Evolutionary conservation across 768 basidiomycete species (phyloP).

Genomic region (Termitomyces sp.): DNA sequence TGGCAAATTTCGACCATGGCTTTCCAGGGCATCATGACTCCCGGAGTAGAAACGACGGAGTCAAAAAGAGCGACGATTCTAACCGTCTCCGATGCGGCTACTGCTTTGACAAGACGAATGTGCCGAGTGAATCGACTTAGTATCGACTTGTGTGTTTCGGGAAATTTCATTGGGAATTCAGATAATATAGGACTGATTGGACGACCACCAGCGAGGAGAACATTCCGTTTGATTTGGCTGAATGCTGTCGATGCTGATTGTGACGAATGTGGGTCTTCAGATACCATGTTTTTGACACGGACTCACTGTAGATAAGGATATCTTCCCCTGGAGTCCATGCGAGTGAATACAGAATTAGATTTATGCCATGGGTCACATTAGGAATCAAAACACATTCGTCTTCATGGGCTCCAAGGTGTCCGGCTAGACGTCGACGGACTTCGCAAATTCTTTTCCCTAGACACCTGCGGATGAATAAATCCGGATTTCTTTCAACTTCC

Average conservation of each 20-base stretch:
- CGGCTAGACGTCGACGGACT: slow-evolving; percentile 42
- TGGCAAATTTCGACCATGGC: slow-evolving; percentile 59
- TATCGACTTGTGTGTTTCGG: neutral
- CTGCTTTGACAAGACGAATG: neutral
- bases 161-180: neutral
- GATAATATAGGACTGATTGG: neutral
- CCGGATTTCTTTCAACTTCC: slow-evolving; percentile 49
- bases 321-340: slow-evolving; percentile 60
- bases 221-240: neutral
- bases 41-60: slow-evolving; percentile 55
- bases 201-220: neutral
- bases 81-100: slow-evolving; percentile 3
- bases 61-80: slow-evolving; percentile 56
- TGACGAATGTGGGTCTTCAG: neutral
- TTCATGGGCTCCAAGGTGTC: slow-evolving; percentile 42
- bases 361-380: slow-evolving; percentile 62
- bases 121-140: neutral
- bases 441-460: slow-evolving; percentile 24
- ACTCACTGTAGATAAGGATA: slow-evolving; percentile 12
- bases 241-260: slow-evolving; percentile 1
- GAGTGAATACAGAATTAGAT: slow-evolving; percentile 64
- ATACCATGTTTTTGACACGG: neutral
- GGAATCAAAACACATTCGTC: slow-evolving; percentile 59
- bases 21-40: slow-evolving; percentile 64
- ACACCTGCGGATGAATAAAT: slow-evolving; percentile 43